Conservation (phyloP, 179 eudicot genomes). For the Vitellaria paradoxa region DNA sequence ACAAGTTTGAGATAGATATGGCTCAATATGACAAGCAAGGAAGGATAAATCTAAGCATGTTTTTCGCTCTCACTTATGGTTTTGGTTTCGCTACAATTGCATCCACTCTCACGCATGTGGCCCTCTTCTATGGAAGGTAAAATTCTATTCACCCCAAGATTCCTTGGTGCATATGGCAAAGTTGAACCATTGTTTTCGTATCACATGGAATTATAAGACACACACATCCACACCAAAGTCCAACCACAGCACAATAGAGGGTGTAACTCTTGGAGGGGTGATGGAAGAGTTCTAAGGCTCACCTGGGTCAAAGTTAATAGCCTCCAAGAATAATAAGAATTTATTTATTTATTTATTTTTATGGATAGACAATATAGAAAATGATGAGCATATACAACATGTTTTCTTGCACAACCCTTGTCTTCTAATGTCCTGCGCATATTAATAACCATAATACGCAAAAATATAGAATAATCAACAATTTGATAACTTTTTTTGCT, state of each 20-base stretch:
- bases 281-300: neutral
- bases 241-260: no score
- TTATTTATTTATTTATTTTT: neutral
- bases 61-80: constrained; percentile 90
- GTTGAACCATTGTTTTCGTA: no score
- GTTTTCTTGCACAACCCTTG: neutral
- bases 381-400: neutral
- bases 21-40: constrained; percentile 58
- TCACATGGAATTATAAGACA: no score
- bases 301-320: neutral
- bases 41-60: constrained; percentile 65
- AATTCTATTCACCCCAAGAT: neutral
- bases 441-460: neutral
- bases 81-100: constrained; percentile 90
- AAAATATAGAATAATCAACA: neutral
- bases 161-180: no score
- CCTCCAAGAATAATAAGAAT: neutral
- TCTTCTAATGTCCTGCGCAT: neutral
- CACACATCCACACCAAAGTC: no score
- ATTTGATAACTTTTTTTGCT: neutral
- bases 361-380: neutral
- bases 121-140: constrained; percentile 85
- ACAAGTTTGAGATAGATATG: constrained; percentile 64
- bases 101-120: constrained; percentile 22
- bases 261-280: neutral